Conservation (phyloP, 306 rosid genomes). For the Cucurbita maxima region DNA sequence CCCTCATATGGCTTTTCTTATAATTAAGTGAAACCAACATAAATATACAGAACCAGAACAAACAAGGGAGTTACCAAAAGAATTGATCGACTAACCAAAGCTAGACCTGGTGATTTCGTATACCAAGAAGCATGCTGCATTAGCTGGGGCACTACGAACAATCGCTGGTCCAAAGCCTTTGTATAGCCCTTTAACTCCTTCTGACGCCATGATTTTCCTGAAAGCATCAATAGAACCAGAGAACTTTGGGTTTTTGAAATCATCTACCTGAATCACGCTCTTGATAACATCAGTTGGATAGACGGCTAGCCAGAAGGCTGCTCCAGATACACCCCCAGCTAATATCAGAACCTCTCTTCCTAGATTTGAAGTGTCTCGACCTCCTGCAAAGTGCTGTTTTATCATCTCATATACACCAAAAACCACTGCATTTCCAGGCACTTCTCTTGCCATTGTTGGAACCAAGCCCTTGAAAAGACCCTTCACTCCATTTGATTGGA, state of each 20-base stretch:
- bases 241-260: slow-evolving; percentile 67
- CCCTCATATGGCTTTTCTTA: not conserved
- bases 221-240: slow-evolving; percentile 72
- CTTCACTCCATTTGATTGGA: slow-evolving; percentile 57
- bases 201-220: slow-evolving; percentile 52
- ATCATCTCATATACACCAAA: slow-evolving; percentile 73
- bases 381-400: slow-evolving; percentile 72
- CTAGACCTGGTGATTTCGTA: slow-evolving; percentile 80
- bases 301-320: slow-evolving; percentile 47
- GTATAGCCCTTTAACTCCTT: slow-evolving; percentile 69
- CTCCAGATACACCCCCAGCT: slow-evolving; percentile 88
- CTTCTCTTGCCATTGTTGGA: slow-evolving; percentile 88
- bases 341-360: slow-evolving; percentile 62
- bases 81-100: slow-evolving; percentile 26
- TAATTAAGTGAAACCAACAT: not conserved
- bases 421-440: slow-evolving; percentile 81
- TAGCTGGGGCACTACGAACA: slow-evolving; percentile 75
- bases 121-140: slow-evolving; percentile 98
- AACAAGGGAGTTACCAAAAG: not conserved
- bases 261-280: slow-evolving; percentile 87
- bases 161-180: slow-evolving; percentile 95
- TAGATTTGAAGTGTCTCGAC: slow-evolving; percentile 56
- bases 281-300: slow-evolving; percentile 89
- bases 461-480: slow-evolving; percentile 85
- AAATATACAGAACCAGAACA: not conserved